phyloP scores from a whole-genome alignment of 2,329 filamentous ascomycete genomes.

The Pseudogymnoascus sp. region DNA sequence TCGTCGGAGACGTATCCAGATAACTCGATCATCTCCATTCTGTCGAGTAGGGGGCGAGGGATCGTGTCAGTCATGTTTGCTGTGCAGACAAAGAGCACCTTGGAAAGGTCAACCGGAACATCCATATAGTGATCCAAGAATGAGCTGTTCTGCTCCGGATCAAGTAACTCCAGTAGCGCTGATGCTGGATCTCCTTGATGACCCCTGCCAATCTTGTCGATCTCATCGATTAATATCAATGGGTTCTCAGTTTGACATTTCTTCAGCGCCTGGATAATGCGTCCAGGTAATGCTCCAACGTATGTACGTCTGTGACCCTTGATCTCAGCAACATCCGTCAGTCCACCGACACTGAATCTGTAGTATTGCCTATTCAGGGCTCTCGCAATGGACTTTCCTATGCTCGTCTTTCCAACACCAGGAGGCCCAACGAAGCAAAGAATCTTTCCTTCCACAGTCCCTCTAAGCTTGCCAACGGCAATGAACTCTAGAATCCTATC shows the following conservation, averaged over 20 bases:
- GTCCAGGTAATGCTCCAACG: constrained; percentile 87
- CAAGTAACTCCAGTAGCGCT: constrained; percentile 84
- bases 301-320: constrained; percentile 96
- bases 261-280: constrained; percentile 96
- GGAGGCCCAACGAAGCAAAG: constrained; percentile 95
- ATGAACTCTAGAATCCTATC: constrained; percentile 98
- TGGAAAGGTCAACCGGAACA: constrained; percentile 92
- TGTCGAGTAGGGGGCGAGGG: constrained; percentile 82
- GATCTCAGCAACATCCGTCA: constrained; percentile 97
- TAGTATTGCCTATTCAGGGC: constrained; percentile 96
- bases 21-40: constrained; percentile 95
- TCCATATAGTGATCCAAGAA: constrained; percentile 99
- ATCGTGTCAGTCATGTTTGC: constrained; percentile 99
- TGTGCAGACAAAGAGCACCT: constrained; percentile 97
- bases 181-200: constrained; percentile 96
- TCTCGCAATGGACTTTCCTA: constrained; percentile 94
- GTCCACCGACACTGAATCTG: constrained; percentile 91
- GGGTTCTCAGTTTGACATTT: constrained; percentile 99
- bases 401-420: constrained; percentile 97
- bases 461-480: constrained; percentile 91
- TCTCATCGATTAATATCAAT: constrained; percentile 90
- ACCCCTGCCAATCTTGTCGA: constrained; percentile 95
- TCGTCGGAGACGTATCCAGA: constrained; percentile 97
- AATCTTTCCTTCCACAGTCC: constrained; percentile 97
- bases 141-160: constrained; percentile 94